Percentiles rank a stretch among this genome's conserved stretches.
These are phyloP conservation scores for Rubus parviflorus DNA, from an alignment of 306 rosid species.

Conservation along the genomic window DNA sequence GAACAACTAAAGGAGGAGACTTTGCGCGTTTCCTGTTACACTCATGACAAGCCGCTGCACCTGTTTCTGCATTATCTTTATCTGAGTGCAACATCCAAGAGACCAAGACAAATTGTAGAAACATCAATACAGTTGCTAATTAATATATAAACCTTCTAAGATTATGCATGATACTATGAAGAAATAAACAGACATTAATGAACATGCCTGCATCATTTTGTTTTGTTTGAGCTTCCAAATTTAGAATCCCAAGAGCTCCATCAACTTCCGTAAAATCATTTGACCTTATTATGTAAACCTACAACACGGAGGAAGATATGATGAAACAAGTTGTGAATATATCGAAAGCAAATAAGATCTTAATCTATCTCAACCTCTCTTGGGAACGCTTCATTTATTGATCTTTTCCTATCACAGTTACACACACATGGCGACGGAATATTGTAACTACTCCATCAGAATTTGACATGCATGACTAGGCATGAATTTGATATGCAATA, in stretches of 20 bases:
- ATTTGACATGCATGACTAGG: background rate
- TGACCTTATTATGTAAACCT: conserved; percentile 70
- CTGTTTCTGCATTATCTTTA: conserved; percentile 32
- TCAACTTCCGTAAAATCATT: conserved; percentile 55
- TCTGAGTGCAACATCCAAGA: conserved; percentile 38
- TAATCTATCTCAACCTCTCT: background rate
- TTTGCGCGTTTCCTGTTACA: conserved; percentile 44
- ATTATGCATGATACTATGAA: conserved; percentile 10
- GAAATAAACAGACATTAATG: conserved; percentile 17
- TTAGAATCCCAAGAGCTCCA: conserved; percentile 49
- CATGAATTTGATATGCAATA: background rate
- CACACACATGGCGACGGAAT: background rate
- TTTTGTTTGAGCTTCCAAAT: conserved; percentile 44
- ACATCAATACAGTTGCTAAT: conserved; percentile 6
- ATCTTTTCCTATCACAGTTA: background rate
- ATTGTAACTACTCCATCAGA: background rate
- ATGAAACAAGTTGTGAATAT: background rate
- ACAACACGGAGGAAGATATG: conserved; percentile 12
- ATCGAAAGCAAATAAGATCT: background rate
- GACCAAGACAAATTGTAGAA: background rate
- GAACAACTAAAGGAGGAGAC: conserved; percentile 30
- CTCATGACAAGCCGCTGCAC: conserved; percentile 24
- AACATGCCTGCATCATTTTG: conserved; percentile 56
- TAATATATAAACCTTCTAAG: conserved; percentile 6
- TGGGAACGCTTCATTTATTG: background rate